Base-by-base conservation (phyloP, 2,329 filamentous ascomycete species). In the Coniochaeta sp. region DNA sequence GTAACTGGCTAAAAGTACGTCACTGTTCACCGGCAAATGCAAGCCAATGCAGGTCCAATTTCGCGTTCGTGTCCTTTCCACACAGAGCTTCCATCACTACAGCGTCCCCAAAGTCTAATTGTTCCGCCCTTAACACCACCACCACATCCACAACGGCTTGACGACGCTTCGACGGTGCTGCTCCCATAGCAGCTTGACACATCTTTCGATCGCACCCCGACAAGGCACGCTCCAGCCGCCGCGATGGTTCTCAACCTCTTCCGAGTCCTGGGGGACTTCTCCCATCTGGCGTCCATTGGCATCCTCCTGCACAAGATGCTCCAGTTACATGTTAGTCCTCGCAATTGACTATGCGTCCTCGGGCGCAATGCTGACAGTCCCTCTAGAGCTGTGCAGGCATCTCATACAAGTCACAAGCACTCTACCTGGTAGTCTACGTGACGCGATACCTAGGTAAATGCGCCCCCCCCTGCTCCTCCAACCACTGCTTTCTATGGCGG, bases 281-380 rank as follows among this genome's bases (percentile, higher is more conserved):
- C 91, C 77, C 94, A 99, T 78, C 75, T 99, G 63, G 78, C 87
- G 57, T 97, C 92, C 51, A 96, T 99, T 67, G 78, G 96, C 63
- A 96, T 99, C 63, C 78, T 99, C 56, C 78, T 99, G 57, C 91
- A 95, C 68, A 99, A 99, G 79, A 99, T 99, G 91, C 85, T 86
- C 62, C 83, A 87, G 66, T 85, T 94, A 45, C 95, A 89, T 67
- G 92, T 96, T 77, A 56, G 84, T 70, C 45, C 28, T 52, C 9
- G 30, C n/a, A 6, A 13, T n/a, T 16, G 40, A 7, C 24, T 42
- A 20, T 12, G 22, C 30, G 42, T 50, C 30, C 27, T 45, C 49
- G 20, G 49, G 35, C 35, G 49, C 16, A 12, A 31, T 46, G 45
- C 56, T 60, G 48, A 61, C 56, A 28, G 48, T 57, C 46, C 27